These are phyloP conservation scores for Cryptococcus amylolentus DNA, from an alignment of 1,284 basidiomycete species.

Conservation along the genomic window DNA sequence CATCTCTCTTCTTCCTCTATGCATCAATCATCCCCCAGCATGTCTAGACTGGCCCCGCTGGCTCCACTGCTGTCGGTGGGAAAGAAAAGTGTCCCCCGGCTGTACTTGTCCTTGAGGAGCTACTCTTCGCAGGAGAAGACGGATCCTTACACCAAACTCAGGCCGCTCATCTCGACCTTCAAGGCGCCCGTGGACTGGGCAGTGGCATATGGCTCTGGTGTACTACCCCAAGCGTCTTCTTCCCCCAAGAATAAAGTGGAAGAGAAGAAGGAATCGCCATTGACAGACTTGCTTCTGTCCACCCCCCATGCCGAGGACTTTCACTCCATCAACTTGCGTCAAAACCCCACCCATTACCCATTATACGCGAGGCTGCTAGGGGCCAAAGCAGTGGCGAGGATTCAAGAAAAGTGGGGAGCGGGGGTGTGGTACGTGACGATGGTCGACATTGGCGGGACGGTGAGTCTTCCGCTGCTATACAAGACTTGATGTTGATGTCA, in stretches of 20 bases:
- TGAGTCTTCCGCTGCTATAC: constrained; percentile 53
- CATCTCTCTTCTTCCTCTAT: too few species aligned
- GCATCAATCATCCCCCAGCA: too few species aligned
- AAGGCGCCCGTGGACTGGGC: constrained; percentile 42
- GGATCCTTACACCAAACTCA: constrained; percentile 26
- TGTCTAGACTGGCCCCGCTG: too few species aligned
- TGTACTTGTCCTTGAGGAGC: too few species aligned
- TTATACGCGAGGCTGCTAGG: constrained; percentile 77
- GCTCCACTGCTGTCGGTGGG: too few species aligned
- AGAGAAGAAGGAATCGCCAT: constrained; percentile 53
- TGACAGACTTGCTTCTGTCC: constrained; percentile 95
- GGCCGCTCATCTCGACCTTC: constrained; percentile 38
- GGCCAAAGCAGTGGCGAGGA: constrained; percentile 62
- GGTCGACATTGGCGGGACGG: constrained; percentile 75
- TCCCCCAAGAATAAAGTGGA: not conserved
- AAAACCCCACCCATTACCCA: constrained; percentile 86
- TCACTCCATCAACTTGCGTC: constrained; percentile 90
- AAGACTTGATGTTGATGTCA: not conserved
- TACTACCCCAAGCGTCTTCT: constrained; percentile 39
- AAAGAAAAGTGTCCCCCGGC: too few species aligned
- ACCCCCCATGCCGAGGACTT: constrained; percentile 88
- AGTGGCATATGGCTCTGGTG: constrained; percentile 49
- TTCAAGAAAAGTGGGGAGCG: constrained; percentile 72
- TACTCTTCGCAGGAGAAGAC: not conserved
- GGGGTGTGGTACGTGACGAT: constrained; percentile 95